Evolutionary conservation across 1,284 basidiomycete species (phyloP).

Genomic region (Xerocomus nothofagi): DNA sequence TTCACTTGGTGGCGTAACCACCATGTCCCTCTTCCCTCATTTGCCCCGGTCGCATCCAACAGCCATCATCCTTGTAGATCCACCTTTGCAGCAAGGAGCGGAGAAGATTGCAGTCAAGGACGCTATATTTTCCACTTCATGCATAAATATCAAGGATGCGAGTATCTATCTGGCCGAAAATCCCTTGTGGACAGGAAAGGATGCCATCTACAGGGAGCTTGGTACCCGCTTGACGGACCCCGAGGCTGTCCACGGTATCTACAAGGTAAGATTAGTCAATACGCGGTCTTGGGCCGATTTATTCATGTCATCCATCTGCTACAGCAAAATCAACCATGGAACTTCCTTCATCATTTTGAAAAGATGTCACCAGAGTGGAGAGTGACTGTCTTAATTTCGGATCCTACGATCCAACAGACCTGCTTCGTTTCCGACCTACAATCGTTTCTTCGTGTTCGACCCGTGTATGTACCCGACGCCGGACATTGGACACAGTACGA

Average conservation of each 20-base stretch:
- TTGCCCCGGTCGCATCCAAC: conserved; percentile 11
- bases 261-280: conserved; percentile 1
- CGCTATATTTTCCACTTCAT: conserved; percentile 8
- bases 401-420: conserved; percentile 8
- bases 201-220: conserved; percentile 18
- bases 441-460: conserved; percentile 9
- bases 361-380: conserved; percentile 6
- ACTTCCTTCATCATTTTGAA: conserved; percentile 10
- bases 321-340: conserved; percentile 17
- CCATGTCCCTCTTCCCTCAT: conserved; percentile 15
- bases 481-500: conserved; percentile 24
- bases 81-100: conserved; percentile 14
- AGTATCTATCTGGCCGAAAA: conserved; percentile 15
- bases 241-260: conserved; percentile 17
- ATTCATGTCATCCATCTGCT: neutral
- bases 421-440: conserved; percentile 13
- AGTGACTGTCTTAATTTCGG: conserved; percentile 11
- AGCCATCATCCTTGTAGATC: conserved; percentile 17
- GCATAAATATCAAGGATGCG: conserved; percentile 7
- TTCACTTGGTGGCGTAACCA: conserved; percentile 19
- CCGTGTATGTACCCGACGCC: conserved; percentile 8
- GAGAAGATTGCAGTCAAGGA: conserved; percentile 10
- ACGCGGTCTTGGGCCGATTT: neutral
- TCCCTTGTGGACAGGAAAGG: conserved; percentile 16
- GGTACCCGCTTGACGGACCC: conserved; percentile 12